Conservation (phyloP, 1,284 basidiomycete species). For the Blastosporella zonata region DNA sequence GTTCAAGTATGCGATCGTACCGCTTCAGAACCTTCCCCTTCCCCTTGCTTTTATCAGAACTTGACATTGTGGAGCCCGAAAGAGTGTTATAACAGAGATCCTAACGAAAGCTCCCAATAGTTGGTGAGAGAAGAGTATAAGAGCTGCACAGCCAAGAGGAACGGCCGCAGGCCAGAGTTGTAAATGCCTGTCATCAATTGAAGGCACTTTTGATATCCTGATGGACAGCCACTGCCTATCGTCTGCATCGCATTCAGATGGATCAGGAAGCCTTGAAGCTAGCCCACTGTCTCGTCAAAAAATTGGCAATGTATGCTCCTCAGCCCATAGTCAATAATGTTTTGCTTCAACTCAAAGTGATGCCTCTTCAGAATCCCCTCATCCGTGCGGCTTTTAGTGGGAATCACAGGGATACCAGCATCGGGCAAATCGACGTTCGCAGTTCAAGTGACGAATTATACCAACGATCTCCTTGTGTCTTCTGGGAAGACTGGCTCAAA, state of each 20-base stretch:
- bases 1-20: slow-evolving; percentile 19
- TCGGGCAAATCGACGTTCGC: slow-evolving; percentile 82
- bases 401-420: slow-evolving; percentile 77
- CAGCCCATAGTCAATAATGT: neutral
- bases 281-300: slow-evolving; percentile 32
- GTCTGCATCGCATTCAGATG: slow-evolving; percentile 24
- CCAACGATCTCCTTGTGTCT: slow-evolving; percentile 39
- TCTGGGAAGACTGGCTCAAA: slow-evolving; percentile 12
- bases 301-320: slow-evolving; percentile 34
- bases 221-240: slow-evolving; percentile 1
- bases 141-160: slow-evolving; percentile 5
- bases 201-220: slow-evolving; percentile 2
- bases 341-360: slow-evolving; percentile 6
- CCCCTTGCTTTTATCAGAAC: slow-evolving; percentile 20
- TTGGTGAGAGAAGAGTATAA: neutral
- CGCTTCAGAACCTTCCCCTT: slow-evolving; percentile 35
- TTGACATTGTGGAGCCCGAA: slow-evolving; percentile 22
- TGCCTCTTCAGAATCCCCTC: slow-evolving; percentile 37
- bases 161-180: slow-evolving; percentile 8
- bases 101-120: too few species aligned
- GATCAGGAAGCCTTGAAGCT: slow-evolving; percentile 31
- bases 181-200: slow-evolving; percentile 2
- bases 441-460: slow-evolving; percentile 45
- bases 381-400: slow-evolving; percentile 64
- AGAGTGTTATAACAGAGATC: too few species aligned